These are phyloP conservation scores for Debaryomyces coudertii DNA, from an alignment of 1,139 yeast species.

Conservation along the genomic window DNA sequence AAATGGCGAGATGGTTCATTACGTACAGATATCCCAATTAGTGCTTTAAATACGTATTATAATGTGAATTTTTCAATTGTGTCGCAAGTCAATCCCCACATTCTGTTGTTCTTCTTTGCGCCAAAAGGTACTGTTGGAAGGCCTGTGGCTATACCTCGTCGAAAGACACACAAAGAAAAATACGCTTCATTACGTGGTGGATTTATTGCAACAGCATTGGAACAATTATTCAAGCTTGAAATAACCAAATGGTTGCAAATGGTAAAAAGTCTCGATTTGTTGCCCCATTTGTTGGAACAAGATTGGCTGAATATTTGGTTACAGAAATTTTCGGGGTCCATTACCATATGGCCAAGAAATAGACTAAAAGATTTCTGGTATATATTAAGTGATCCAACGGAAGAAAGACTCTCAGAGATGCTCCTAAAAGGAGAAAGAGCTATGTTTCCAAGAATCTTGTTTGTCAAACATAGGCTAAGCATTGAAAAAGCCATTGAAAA, in stretches of 20 bases:
- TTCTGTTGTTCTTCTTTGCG: constrained; percentile 73
- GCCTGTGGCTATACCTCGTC: constrained; percentile 62
- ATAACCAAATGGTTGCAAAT: constrained; percentile 75
- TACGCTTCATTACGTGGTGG: constrained; percentile 69
- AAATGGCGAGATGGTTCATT: constrained; percentile 78
- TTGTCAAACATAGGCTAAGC: constrained; percentile 62
- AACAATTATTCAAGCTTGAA: constrained; percentile 70
- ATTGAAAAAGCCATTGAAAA: constrained; percentile 67
- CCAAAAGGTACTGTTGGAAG: constrained; percentile 83
- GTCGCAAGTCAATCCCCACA: constrained; percentile 84
- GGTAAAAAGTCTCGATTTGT: constrained; percentile 63
- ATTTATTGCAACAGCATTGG: constrained; percentile 71
- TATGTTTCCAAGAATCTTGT: constrained; percentile 66
- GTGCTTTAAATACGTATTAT: constrained; percentile 71
- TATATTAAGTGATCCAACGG: constrained; percentile 70
- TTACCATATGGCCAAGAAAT: constrained; percentile 77
- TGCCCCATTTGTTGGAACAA: constrained; percentile 71
- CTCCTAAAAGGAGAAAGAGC: constrained; percentile 66
- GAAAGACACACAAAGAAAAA: constrained; percentile 44
- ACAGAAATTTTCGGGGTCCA: constrained; percentile 73
- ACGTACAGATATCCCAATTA: constrained; percentile 72
- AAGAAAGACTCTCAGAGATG: constrained; percentile 56
- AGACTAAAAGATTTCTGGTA: constrained; percentile 61
- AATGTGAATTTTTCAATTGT: constrained; percentile 77
- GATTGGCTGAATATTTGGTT: constrained; percentile 83